Percentiles rank a stretch among this genome's conserved stretches.
Evolutionary conservation across 2,329 filamentous ascomycete species (phyloP).

Genomic region (Exophiala calicioides): DNA sequence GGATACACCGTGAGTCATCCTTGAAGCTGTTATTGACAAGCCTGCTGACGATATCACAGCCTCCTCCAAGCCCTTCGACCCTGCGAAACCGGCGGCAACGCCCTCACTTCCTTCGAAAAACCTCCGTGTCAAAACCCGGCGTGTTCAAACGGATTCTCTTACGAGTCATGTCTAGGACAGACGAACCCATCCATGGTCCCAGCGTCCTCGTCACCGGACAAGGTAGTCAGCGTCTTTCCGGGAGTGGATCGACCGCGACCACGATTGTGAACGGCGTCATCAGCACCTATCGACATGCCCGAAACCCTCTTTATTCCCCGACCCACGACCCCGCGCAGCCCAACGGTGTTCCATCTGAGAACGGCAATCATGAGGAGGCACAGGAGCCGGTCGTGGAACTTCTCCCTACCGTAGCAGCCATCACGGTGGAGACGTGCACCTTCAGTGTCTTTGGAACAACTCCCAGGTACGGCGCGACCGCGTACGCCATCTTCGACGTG

Average conservation of each 20-base stretch:
- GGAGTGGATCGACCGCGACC: too few relatives aligned
- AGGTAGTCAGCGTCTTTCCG: too few relatives aligned
- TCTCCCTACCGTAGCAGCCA: constrained; percentile 12
- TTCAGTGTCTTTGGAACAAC: constrained; percentile 12
- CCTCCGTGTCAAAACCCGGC: not conserved
- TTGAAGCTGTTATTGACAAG: not conserved
- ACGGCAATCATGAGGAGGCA: not conserved
- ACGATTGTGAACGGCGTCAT: too few relatives aligned
- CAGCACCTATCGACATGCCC: too few relatives aligned
- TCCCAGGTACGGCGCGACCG: constrained; percentile 13
- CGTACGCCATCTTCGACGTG: constrained; percentile 21
- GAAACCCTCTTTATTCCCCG: too few relatives aligned
- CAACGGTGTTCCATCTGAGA: too few relatives aligned
- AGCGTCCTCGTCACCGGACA: too few relatives aligned
- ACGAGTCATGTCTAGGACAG: too few relatives aligned
- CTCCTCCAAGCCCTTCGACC: not conserved
- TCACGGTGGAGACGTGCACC: constrained; percentile 16
- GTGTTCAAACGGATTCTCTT: not conserved
- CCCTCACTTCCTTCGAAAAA: constrained; percentile 2
- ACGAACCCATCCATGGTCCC: too few relatives aligned
- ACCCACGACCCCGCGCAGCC: too few relatives aligned
- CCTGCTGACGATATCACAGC: not conserved
- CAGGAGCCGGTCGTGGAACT: not conserved
- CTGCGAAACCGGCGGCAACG: too few relatives aligned
- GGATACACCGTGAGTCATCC: not conserved